These are phyloP conservation scores for Thamnidium elegans DNA, from an alignment of 192 early-diverging fungal species.

Conservation along the genomic window DNA sequence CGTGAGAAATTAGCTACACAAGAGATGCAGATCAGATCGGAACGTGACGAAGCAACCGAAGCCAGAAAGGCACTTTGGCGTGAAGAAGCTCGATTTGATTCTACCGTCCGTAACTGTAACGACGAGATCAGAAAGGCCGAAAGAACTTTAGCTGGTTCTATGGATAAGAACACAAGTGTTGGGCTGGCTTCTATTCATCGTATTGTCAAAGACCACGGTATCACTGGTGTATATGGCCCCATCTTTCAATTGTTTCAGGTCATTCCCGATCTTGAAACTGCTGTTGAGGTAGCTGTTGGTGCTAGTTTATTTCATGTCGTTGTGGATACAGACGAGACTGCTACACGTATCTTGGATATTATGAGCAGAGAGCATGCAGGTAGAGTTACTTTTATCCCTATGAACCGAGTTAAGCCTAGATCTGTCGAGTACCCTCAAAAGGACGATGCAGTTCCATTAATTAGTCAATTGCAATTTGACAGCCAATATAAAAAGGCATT, in stretches of 20 bases:
- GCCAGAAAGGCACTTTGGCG: conserved; percentile 84
- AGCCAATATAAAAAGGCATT: conserved; percentile 70
- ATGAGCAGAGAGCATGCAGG: conserved; percentile 63
- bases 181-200: conserved; percentile 71
- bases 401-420: conserved; percentile 77
- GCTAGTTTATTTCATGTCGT: conserved; percentile 93
- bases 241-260: conserved; percentile 91
- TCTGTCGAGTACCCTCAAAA: conserved; percentile 59
- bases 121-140: conserved; percentile 77
- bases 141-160: conserved; percentile 64
- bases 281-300: conserved; percentile 88
- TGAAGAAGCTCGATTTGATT: conserved; percentile 74
- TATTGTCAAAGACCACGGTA: conserved; percentile 63
- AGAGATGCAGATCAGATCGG: conserved; percentile 36
- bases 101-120: conserved; percentile 60
- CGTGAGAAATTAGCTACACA: conserved; percentile 1
- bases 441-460: conserved; percentile 80
- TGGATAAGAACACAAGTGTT: conserved; percentile 79
- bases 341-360: conserved; percentile 66
- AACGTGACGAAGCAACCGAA: conserved; percentile 62
- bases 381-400: conserved; percentile 93
- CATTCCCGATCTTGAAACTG: conserved; percentile 75
- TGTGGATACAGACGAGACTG: conserved; percentile 91
- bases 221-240: conserved; percentile 83
- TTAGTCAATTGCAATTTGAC: conserved; percentile 74